These are phyloP conservation scores for Neurospora sp. DNA, from an alignment of 495 filamentous ascomycete species.

Conservation along the genomic window DNA sequence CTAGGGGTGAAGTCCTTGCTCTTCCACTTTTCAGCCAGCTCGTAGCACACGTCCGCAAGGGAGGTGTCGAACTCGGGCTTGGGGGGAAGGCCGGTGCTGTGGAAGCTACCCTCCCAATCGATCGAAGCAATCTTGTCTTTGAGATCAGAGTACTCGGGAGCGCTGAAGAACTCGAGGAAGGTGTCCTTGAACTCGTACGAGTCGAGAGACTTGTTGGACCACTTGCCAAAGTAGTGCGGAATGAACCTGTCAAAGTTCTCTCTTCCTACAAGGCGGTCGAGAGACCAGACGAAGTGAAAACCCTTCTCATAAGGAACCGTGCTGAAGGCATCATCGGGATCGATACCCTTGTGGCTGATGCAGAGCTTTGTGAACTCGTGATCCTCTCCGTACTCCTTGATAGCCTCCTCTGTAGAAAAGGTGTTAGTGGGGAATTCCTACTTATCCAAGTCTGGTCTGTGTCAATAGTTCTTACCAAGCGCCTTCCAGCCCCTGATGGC, in stretches of 20 bases:
- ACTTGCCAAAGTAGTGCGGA: conserved; percentile 84
- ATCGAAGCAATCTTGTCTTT: conserved; percentile 55
- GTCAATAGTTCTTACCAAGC: conserved; percentile 29
- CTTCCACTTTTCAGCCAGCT: conserved; percentile 72
- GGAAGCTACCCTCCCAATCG: conserved; percentile 87
- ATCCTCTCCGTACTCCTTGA: conserved; percentile 64
- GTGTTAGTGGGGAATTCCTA: neutral
- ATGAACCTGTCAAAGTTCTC: conserved; percentile 88
- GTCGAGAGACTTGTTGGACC: conserved; percentile 70
- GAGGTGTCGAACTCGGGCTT: conserved; percentile 87
- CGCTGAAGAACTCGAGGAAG: conserved; percentile 70
- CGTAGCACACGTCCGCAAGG: conserved; percentile 76
- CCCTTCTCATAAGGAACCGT: conserved; percentile 69
- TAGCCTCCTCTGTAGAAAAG: conserved; percentile 48
- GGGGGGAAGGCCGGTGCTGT: conserved; percentile 71
- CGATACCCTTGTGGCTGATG: conserved; percentile 74
- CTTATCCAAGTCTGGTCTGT: neutral
- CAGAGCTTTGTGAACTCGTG: conserved; percentile 91
- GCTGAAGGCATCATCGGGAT: conserved; percentile 92
- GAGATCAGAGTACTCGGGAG: conserved; percentile 50
- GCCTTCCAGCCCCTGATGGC: conserved; percentile 76
- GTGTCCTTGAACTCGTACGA: conserved; percentile 88
- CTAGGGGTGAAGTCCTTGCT: conserved; percentile 52
- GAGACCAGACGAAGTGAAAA: conserved; percentile 56
- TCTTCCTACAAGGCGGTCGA: conserved; percentile 79